A percentile compares a stretch with the other conserved stretches of the same genome.
phyloP scores from a whole-genome alignment of 78 protist species.

The Dictyostelium capitatum region DNA sequence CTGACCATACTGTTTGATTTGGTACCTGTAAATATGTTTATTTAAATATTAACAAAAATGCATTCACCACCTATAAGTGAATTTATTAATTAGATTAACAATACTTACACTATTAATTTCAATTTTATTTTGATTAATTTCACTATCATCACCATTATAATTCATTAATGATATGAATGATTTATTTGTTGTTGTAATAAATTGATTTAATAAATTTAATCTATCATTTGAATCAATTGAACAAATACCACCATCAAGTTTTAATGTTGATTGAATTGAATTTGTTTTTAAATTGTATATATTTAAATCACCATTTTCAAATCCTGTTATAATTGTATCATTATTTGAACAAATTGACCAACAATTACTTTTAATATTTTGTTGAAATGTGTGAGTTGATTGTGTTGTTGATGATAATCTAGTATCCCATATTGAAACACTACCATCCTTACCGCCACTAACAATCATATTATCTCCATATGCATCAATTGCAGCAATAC shows the following conservation, averaged over 20 bases:
- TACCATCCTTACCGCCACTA: conserved; percentile 26
- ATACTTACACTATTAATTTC: conserved; percentile 1
- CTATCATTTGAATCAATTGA: conserved; percentile 10
- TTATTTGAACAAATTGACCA: conserved; percentile 22
- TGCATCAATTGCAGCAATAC: background rate
- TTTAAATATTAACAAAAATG: background rate
- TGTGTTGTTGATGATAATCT: background rate
- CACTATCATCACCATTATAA: background rate
- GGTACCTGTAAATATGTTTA: background rate
- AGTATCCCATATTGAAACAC: background rate
- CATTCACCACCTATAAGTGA: background rate
- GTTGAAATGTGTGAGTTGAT: background rate
- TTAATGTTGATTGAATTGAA: background rate
- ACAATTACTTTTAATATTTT: background rate
- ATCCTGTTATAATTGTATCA: background rate
- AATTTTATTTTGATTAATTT: background rate
- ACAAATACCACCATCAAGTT: conserved; percentile 21
- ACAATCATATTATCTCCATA: conserved; percentile 1
- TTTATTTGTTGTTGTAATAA: conserved; percentile 20
- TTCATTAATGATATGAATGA: background rate
- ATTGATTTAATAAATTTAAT: conserved; percentile 9
- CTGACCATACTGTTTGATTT: conserved; percentile 17
- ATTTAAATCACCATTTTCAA: conserved; percentile 39
- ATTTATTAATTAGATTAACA: background rate
- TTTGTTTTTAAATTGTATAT: conserved; percentile 15